Conservation (phyloP, 192 early-diverging fungal species). For the Podila clonocystis region DNA sequence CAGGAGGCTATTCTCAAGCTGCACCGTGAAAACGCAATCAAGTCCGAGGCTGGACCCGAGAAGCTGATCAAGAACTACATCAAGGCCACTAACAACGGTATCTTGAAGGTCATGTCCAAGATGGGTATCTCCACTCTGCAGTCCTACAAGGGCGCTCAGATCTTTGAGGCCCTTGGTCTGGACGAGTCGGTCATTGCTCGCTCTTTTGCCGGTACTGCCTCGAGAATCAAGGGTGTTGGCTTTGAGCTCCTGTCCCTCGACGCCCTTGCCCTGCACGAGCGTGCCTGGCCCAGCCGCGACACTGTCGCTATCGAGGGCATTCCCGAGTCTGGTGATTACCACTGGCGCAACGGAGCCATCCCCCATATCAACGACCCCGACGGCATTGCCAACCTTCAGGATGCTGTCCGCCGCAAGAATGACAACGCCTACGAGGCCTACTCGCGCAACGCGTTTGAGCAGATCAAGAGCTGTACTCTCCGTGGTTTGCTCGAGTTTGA, state of each 20-base stretch:
- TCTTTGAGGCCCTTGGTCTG: conserved; percentile 96
- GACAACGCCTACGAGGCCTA: conserved; percentile 87
- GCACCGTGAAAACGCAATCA: conserved; percentile 81
- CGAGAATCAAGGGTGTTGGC: conserved; percentile 89
- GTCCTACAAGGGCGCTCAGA: conserved; percentile 98
- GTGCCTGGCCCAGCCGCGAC: conserved; percentile 82
- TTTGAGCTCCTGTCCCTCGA: conserved; percentile 85
- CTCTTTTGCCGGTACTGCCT: conserved; percentile 97
- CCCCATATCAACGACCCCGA: conserved; percentile 92
- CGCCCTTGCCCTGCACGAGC: conserved; percentile 86
- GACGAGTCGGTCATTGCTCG: conserved; percentile 86
- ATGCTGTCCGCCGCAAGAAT: conserved; percentile 96
- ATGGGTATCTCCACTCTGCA: conserved; percentile 99
- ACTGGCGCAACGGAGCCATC: conserved; percentile 95
- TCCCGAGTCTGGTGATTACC: conserved; percentile 96
- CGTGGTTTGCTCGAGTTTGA: conserved; percentile 95
- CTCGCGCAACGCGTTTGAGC: conserved; percentile 78
- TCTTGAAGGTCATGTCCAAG: conserved; percentile 99
- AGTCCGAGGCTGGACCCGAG: conserved; percentile 68
- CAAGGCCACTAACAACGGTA: conserved; percentile 92
- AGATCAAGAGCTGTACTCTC: conserved; percentile 92
- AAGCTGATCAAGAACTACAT: conserved; percentile 86
- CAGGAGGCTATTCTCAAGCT: conserved; percentile 92
- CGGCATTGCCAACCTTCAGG: conserved; percentile 90
- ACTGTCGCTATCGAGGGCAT: conserved; percentile 71